phyloP scores from a whole-genome alignment of 495 filamentous ascomycete genomes.

The Neurospora hispaniola region DNA sequence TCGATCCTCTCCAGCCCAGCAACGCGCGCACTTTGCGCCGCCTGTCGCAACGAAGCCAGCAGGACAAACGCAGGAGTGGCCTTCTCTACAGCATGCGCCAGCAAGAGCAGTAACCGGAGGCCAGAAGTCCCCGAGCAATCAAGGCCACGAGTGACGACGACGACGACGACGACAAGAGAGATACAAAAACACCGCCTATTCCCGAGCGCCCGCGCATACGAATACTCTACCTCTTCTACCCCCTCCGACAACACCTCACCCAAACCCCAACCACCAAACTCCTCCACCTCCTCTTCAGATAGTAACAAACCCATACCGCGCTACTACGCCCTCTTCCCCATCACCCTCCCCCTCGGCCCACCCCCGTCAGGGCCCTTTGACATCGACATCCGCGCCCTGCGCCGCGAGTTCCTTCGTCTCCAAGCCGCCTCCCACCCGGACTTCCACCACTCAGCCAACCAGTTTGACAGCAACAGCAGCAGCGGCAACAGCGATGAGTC shows the following conservation, averaged over 20 bases:
- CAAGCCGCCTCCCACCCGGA: constrained; percentile 79
- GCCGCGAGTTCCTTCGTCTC: constrained; percentile 74
- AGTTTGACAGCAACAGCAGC: constrained; percentile 4
- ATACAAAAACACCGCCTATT: constrained; percentile 1
- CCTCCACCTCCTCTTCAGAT: constrained; percentile 3
- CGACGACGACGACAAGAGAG: neutral
- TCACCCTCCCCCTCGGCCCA: constrained; percentile 66
- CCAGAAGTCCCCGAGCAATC: neutral
- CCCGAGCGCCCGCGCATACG: neutral
- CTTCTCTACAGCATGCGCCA: neutral
- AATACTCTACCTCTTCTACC: no score
- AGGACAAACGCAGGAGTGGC: neutral
- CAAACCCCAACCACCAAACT: neutral
- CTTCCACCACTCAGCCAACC: constrained; percentile 42
- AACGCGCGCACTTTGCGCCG: constrained; percentile 9
- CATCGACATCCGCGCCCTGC: constrained; percentile 56
- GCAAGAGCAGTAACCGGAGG: neutral
- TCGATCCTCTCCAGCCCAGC: constrained; percentile 11
- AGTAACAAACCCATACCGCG: constrained; percentile 2
- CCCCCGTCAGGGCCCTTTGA: constrained; percentile 69
- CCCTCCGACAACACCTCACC: neutral
- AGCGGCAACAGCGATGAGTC: neutral
- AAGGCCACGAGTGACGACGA: neutral
- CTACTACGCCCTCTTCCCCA: constrained; percentile 82
- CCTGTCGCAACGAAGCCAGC: constrained; percentile 15